Conservation (phyloP, 2,329 filamentous ascomycete genomes). For the Teratosphaeriaceae sp. region DNA sequence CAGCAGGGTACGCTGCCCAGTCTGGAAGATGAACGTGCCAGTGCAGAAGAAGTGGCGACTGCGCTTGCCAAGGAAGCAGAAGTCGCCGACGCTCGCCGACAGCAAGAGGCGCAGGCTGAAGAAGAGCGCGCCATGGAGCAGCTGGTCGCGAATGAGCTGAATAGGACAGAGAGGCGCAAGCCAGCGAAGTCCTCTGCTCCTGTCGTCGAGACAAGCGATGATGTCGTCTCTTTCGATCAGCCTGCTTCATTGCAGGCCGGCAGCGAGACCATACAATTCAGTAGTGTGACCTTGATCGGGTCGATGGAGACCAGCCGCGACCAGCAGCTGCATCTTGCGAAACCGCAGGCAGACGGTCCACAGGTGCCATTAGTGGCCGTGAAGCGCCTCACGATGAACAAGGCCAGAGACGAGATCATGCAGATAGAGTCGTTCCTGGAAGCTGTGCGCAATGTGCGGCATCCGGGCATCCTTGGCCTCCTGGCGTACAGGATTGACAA, state of each 20-base stretch:
- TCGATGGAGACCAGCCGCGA: conserved; percentile 12
- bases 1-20: conserved; percentile 72
- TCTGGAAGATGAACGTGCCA: conserved; percentile 79
- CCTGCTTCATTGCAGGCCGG: conserved; percentile 16
- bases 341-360: conserved; percentile 3
- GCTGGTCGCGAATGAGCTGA: conserved; percentile 66
- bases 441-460: conserved; percentile 64
- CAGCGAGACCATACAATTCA: conserved; percentile 19
- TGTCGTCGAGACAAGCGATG: neutral
- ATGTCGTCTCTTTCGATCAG: conserved; percentile 24
- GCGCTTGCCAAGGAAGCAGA: conserved; percentile 46
- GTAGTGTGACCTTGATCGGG: conserved; percentile 16
- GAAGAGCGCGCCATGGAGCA: conserved; percentile 64
- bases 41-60: conserved; percentile 67
- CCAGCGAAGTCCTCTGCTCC: too few species aligned
- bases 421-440: conserved; percentile 48
- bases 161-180: conserved; percentile 58
- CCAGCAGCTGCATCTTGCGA: conserved; percentile 15
- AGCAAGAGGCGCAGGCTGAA: conserved; percentile 40
- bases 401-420: conserved; percentile 21
- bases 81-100: conserved; percentile 33
- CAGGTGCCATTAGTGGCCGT: conserved; percentile 21
- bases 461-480: conserved; percentile 71
- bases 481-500: conserved; percentile 53
- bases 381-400: conserved; percentile 17